phyloP scores from a whole-genome alignment of 306 rosid genomes.

The Quercus robur region DNA sequence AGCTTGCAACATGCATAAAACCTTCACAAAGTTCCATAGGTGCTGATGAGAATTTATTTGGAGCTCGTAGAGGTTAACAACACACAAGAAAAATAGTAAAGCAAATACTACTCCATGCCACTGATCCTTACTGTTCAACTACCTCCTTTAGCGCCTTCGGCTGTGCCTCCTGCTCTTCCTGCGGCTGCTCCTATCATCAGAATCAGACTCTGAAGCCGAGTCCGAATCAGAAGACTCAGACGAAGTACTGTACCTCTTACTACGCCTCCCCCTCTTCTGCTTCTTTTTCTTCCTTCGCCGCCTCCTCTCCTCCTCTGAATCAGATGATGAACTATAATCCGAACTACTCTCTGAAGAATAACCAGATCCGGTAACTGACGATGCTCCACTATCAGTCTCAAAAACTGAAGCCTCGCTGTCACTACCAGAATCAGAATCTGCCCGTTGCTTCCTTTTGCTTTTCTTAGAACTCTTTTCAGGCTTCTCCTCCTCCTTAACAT shows the following conservation, averaged over 20 bases:
- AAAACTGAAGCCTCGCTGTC: constrained; percentile 92
- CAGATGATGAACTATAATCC: constrained; percentile 69
- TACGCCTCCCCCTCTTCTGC: constrained; percentile 58
- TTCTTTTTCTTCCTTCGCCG: constrained; percentile 64
- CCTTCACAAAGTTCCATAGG: neutral
- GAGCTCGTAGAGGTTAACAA: constrained; percentile 7
- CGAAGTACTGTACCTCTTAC: constrained; percentile 63
- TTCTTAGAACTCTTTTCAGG: constrained; percentile 43
- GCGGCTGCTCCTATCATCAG: constrained; percentile 58
- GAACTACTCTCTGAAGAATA: constrained; percentile 77
- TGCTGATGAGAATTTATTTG: neutral
- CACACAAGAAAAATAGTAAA: neutral
- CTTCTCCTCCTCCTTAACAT: constrained; percentile 43
- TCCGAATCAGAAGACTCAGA: constrained; percentile 80
- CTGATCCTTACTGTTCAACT: constrained; percentile 3
- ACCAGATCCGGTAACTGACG: constrained; percentile 76
- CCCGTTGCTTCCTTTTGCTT: constrained; percentile 72
- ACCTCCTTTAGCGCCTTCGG: constrained; percentile 42
- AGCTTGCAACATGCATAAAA: constrained; percentile 15
- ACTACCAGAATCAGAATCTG: constrained; percentile 56
- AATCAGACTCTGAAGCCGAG: constrained; percentile 76
- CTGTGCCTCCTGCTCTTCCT: constrained; percentile 64
- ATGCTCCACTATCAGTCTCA: constrained; percentile 80
- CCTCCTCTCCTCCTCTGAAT: constrained; percentile 78
- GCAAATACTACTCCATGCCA: neutral